Conservation (phyloP, 345 rosid genomes). For the Raphanus sativus region DNA sequence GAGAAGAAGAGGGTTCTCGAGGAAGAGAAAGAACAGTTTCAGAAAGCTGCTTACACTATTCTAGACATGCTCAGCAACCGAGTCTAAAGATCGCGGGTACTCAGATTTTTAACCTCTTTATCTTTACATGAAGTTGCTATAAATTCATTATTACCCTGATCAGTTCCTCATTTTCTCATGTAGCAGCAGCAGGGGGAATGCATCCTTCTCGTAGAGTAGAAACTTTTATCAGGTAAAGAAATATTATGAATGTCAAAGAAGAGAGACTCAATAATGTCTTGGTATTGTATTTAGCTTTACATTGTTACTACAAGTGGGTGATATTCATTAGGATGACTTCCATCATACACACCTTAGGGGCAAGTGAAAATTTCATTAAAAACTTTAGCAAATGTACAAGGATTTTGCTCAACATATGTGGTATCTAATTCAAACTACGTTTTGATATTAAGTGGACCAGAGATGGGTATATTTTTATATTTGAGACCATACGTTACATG, state of each 20-base stretch:
- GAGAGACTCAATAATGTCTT: not conserved
- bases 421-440: not conserved
- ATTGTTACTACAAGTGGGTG: not conserved
- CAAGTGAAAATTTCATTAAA: no score
- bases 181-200: not conserved
- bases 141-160: no score
- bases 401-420: not conserved
- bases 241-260: not conserved
- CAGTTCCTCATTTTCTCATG: not conserved
- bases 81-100: constrained; percentile 9
- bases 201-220: not conserved
- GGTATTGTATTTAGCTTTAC: not conserved
- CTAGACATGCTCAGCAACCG: constrained; percentile 60
- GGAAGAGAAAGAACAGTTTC: constrained; percentile 69
- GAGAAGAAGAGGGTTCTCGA: constrained; percentile 73
- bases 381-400: not conserved
- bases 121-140: not conserved
- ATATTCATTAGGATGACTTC: not conserved
- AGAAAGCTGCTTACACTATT: constrained; percentile 80
- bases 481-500: not conserved
- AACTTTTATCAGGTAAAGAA: not conserved
- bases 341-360: not conserved
- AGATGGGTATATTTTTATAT: not conserved
- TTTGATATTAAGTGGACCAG: not conserved
- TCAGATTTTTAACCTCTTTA: not conserved